Evolutionary conservation across 495 filamentous ascomycete genomes (phyloP), one percentile per base, ranked within the genome.

Genomic region (Platismatia glauca): DNA sequence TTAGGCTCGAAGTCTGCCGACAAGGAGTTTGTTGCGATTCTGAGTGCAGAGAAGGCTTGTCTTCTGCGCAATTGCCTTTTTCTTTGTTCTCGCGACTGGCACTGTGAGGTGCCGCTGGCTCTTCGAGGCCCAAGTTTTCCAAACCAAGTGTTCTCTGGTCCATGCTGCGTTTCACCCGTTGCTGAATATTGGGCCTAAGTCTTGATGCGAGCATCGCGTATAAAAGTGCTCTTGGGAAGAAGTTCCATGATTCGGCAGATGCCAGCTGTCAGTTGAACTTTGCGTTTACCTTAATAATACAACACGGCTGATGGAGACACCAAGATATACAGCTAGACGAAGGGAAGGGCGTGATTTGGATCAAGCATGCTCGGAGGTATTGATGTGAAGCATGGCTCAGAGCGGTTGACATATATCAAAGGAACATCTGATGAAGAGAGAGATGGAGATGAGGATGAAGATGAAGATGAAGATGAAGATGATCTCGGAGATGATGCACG

Each of bases 61-160:
- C 7, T 27, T 37, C 27, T 41, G 31, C 12, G 34, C 24, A 16
- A 20, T 18, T 22, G 33, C 16, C 41, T 33, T 39, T 65, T 3
- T 22, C 29, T 39, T 38, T 60, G 4, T 61, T 57, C 13, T 22
- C 15, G 22, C 44, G 62, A 33, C 57, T 57, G 31, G 34, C 50
- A 37, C 59, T 57, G 16, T 29, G 41, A 31, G 37, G 35, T 55
- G 56, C 48, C 39, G 33, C 46, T 39, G 35, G 16, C 24, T 50
- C 43, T 20, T 60, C 55, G 12, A 66, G 59, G 16, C 15, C 34
- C 43, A 66, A 53, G 29, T 35, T 33, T 29, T 58, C 64, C 31
- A 66, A 38, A 34, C 24, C 55, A n/a, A 66, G 59, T 37, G 63
- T 61, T 35, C 57, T 58, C n/a, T 66, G 55, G 7, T 62, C 58